Conservation (phyloP, 306 rosid species). For the Biancaea sappan region DNA sequence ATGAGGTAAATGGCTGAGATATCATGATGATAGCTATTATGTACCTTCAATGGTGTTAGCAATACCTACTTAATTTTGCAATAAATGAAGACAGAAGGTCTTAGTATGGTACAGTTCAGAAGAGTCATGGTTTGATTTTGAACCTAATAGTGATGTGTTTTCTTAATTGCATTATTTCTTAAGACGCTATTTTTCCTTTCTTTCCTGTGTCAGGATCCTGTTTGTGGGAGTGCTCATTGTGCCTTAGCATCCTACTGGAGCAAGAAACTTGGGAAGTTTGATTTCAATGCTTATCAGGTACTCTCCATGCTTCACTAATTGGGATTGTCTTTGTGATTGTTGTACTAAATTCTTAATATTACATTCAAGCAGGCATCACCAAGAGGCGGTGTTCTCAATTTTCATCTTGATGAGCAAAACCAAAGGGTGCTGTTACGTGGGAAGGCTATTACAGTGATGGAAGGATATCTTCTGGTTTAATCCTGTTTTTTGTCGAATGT, state of each 20-base stretch:
- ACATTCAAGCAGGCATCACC: constrained; percentile 65
- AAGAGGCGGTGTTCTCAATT: constrained; percentile 64
- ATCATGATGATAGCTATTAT: background rate
- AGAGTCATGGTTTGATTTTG: background rate
- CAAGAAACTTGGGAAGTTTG: constrained; percentile 65
- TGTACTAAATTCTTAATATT: background rate
- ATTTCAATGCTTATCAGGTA: constrained; percentile 70
- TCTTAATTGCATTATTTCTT: background rate
- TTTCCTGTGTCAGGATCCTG: constrained; percentile 60
- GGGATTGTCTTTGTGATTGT: constrained; percentile 17
- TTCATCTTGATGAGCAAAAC: constrained; percentile 63
- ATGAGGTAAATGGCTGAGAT: constrained; percentile 56
- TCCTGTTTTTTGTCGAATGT: background rate
- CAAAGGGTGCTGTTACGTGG: constrained; percentile 72
- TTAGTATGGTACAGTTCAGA: background rate
- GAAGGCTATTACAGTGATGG: constrained; percentile 70
- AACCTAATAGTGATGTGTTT: background rate
- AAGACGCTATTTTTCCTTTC: background rate
- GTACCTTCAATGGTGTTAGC: background rate
- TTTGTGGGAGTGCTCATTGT: constrained; percentile 72
- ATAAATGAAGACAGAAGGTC: background rate
- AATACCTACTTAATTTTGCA: background rate
- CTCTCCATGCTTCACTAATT: background rate
- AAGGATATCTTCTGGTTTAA: constrained; percentile 64
- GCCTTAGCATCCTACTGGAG: constrained; percentile 70